Base-by-base conservation (phyloP, 2,329 filamentous ascomycete genomes). In the Ilyonectria mors-panacis region DNA sequence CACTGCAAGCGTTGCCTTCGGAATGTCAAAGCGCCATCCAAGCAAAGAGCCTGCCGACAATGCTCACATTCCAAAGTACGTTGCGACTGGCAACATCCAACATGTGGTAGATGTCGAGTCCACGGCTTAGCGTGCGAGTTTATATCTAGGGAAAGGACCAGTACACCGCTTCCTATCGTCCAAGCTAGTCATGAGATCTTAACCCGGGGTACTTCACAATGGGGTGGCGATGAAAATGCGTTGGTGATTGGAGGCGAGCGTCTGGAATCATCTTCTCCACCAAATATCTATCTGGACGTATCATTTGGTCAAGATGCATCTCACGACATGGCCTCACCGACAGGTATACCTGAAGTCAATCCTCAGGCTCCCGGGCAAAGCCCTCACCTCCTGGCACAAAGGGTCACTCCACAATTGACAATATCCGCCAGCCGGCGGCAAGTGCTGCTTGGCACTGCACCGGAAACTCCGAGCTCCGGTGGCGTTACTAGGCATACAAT, bases 111-210 rank as follows among this genome's bases (percentile, higher is more conserved):
- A 21, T 56, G 53, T 56, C 53, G 19, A 23, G 35, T 37, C 44
- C 53, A n/a, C n/a, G n/a, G 53, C 37, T n/a, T 13, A 6, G 37
- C 21, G 21, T 56, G 53, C 23, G 53, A 44, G 35, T 56, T n/a
- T n/a, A n/a, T n/a, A n/a, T n/a, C n/a, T n/a, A n/a, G n/a, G n/a
- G n/a, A n/a, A n/a, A n/a, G n/a, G n/a, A n/a, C n/a, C n/a, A n/a
- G n/a, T n/a, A n/a, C n/a, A n/a, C n/a, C n/a, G n/a, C n/a, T n/a
- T n/a, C n/a, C n/a, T n/a, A n/a, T n/a, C n/a, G n/a, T n/a, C n/a
- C n/a, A n/a, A n/a, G n/a, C n/a, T n/a, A n/a, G n/a, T n/a, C n/a
- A n/a, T n/a, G n/a, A n/a, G n/a, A n/a, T n/a, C n/a, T n/a, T n/a
- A n/a, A n/a, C n/a, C n/a, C n/a, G n/a, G n/a, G n/a, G n/a, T n/a